Base-by-base conservation (phyloP, 2,329 filamentous ascomycete species). In the Graphium sp. region DNA sequence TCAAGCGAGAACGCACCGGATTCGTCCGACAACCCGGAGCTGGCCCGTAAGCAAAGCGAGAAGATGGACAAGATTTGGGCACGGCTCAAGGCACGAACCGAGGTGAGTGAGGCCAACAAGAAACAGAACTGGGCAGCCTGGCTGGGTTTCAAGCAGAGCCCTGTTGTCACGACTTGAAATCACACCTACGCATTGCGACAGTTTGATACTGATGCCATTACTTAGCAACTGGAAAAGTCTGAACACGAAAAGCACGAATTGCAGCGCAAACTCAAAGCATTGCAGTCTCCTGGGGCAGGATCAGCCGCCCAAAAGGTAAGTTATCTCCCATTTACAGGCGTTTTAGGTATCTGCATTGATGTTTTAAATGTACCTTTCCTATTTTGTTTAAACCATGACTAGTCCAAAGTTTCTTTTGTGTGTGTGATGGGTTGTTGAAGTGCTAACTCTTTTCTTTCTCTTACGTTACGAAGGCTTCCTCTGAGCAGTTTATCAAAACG, bases 401-500 rank as follows among this genome's bases (percentile, higher is more conserved):
- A 17, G 5, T 7, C 12, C 13, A 16, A 6, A 6, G 9, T 23
- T 20, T 23, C 26, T 16, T 33, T 29, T 13, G 12, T 22, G 7
- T n/a, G 28, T 20, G 13, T 19, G 29, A 21, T 9, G 14, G 10
- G 4, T 10, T 18, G 16, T 24, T 28, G 21, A 17, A 26, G 7
- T 20, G 14, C 15, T 22, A 18, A 33, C 32, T 19, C 18, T 20
- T 20, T 12, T 18, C 25, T n/a, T 18, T 17, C 2, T 24, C 15
- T n/a, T 9, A 22, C 11, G 19, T 21, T 30, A 5, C 9, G 20
- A 26, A 69, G 60, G 59, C 60, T 24, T 54, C 60, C 31, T 50
- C 49, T 37, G 65, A 71, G 26, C 55, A 66, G 42, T 53, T 59
- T 28, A 66, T 80, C 43, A 69, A 71, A 38, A 79, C 74, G 40